Percentiles rank a stretch among this genome's conserved stretches.
phyloP scores from a whole-genome alignment of 495 filamentous ascomycete species.

The Hypoxylon rickii region DNA sequence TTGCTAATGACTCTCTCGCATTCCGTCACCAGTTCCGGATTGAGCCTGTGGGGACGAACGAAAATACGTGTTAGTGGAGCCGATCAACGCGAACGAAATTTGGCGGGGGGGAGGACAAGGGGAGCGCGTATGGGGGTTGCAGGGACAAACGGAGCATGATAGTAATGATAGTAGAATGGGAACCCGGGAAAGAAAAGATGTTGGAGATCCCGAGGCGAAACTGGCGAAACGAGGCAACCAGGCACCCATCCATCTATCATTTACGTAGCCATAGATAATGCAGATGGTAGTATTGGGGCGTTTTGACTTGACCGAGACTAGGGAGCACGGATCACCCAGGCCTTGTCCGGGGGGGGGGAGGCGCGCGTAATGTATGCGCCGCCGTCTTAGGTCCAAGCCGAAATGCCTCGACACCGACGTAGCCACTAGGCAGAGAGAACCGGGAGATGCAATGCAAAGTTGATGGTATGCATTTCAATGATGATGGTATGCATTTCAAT shows the following conservation, averaged over 20 bases:
- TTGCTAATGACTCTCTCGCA: constrained; percentile 56
- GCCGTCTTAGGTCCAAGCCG: constrained; percentile 29
- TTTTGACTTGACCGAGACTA: constrained; percentile 33
- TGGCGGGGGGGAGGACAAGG: constrained; percentile 33
- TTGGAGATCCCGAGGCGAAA: constrained; percentile 38
- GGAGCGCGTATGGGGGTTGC: constrained; percentile 28
- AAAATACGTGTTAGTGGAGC: constrained; percentile 39
- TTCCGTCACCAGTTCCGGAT: constrained; percentile 53
- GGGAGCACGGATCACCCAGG: constrained; percentile 30
- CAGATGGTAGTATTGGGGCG: constrained; percentile 17
- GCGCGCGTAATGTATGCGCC: constrained; percentile 23
- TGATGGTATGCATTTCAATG: neutral
- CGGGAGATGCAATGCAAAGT: neutral
- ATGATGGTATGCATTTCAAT: neutral
- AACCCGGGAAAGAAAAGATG: constrained; percentile 11
- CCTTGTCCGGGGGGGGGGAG: constrained; percentile 14
- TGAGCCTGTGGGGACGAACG: constrained; percentile 45
- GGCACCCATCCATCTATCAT: constrained; percentile 24
- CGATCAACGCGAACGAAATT: constrained; percentile 35
- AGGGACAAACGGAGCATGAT: constrained; percentile 24
- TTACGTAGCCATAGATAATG: constrained; percentile 32
- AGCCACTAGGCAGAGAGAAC: constrained; percentile 4
- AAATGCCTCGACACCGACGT: constrained; percentile 20
- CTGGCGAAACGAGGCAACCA: constrained; percentile 39
- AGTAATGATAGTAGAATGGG: constrained; percentile 12